Percentiles rank a stretch among this genome's conserved stretches.
These are phyloP conservation scores for Scytalidium sp. DNA, from an alignment of 2,329 filamentous ascomycete species.

Conservation along the genomic window DNA sequence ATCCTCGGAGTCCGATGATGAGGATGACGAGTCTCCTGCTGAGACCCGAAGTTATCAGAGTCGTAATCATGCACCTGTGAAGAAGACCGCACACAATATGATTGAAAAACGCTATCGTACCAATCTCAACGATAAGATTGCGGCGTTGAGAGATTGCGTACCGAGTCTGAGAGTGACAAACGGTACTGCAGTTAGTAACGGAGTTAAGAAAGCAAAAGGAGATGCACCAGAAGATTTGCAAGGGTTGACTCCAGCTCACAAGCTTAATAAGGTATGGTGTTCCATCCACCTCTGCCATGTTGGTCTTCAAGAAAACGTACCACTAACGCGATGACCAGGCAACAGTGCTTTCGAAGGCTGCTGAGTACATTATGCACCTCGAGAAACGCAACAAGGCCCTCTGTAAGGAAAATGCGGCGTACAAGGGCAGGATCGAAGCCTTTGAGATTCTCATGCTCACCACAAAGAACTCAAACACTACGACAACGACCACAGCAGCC, in stretches of 20 bases:
- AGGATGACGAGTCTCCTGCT: constrained; percentile 44
- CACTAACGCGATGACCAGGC: constrained; percentile 12
- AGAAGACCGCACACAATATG: constrained; percentile 82
- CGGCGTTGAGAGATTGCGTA: constrained; percentile 71
- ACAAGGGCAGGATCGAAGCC: constrained; percentile 75
- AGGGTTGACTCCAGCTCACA: constrained; percentile 61
- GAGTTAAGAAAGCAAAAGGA: constrained; percentile 48
- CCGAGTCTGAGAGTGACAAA: constrained; percentile 59
- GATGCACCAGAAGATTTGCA: constrained; percentile 55
- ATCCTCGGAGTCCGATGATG: constrained; percentile 11
- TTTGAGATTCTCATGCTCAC: constrained; percentile 61
- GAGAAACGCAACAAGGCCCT: constrained; percentile 85
- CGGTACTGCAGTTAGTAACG: constrained; percentile 21
- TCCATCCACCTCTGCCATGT: neutral
- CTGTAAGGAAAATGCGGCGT: constrained; percentile 72
- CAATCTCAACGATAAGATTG: constrained; percentile 81
- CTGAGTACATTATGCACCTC: constrained; percentile 90
- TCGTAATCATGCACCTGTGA: constrained; percentile 42
- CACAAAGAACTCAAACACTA: neutral
- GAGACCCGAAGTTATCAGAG: constrained; percentile 27
- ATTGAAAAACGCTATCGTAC: constrained; percentile 83
- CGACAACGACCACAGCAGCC: neutral
- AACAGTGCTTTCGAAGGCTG: constrained; percentile 80
- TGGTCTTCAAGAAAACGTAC: neutral
- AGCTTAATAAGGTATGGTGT: constrained; percentile 59